Conservation (phyloP, 192 early-diverging fungal species). For the Coemansia brasiliensis region DNA sequence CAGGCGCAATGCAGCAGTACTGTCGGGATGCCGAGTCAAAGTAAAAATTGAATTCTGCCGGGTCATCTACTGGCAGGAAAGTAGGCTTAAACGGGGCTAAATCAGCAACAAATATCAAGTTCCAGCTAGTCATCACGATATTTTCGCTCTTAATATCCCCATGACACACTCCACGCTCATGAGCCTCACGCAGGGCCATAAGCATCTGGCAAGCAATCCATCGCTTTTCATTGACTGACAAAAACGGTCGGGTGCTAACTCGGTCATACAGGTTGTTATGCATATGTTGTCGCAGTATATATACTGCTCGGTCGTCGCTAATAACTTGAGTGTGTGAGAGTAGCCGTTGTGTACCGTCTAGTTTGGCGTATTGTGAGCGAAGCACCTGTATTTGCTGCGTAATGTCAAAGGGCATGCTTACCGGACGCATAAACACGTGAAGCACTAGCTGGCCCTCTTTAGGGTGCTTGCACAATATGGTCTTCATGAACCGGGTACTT, state of each 20-base stretch:
- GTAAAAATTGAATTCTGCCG: slow-evolving; percentile 93
- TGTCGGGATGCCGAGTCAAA: slow-evolving; percentile 90
- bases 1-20: slow-evolving; percentile 93
- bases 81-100: slow-evolving; percentile 91
- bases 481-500: slow-evolving; percentile 93
- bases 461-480: slow-evolving; percentile 76
- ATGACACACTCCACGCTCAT: slow-evolving; percentile 74
- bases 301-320: slow-evolving; percentile 89
- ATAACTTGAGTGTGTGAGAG: slow-evolving; percentile 76
- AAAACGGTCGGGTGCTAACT: slow-evolving; percentile 93
- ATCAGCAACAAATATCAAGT: slow-evolving; percentile 87
- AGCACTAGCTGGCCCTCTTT: slow-evolving; percentile 82
- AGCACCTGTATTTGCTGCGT: slow-evolving; percentile 32
- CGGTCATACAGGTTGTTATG: slow-evolving; percentile 95
- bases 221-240: slow-evolving; percentile 81
- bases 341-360: slow-evolving; percentile 73
- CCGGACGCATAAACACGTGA: slow-evolving; percentile 92
- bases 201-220: slow-evolving; percentile 95
- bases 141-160: slow-evolving; percentile 98
- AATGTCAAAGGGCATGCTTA: slow-evolving; percentile 54
- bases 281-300: slow-evolving; percentile 84
- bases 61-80: slow-evolving; percentile 94
- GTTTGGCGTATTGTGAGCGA: slow-evolving; percentile 31
- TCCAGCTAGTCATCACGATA: slow-evolving; percentile 92
- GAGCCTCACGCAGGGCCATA: slow-evolving; percentile 74